Evolutionary conservation across 176 grass and related monocot genomes (phyloP), one percentile per base, ranked within the genome.

Genomic region (Rhynchospora pubera): DNA sequence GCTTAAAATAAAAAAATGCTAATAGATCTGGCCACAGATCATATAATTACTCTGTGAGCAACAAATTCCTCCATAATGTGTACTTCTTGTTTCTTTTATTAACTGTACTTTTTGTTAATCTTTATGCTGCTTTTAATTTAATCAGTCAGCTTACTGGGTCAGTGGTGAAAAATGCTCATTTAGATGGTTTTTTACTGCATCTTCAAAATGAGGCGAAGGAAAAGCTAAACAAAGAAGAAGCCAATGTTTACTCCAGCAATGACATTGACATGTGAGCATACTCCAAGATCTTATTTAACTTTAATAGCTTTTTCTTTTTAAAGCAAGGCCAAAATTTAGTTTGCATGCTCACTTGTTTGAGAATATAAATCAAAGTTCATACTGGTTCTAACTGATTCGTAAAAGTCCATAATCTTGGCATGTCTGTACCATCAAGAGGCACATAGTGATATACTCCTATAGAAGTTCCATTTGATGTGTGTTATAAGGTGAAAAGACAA

Each of bases 181-280:
- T 98, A 86, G 87, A 98, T 91, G 90, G 90, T 85, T 98, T 94
- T 79, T 84, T 91, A 52, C 89, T 87, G 62, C 82, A 94, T 79
- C 89, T 98, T 72, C 92, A 91, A 80, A 98, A 89, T 82, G 92
- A 94, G 82, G 72, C 87, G 51, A 98, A 93, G 75, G 90, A 98
- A 19, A 91, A 65, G 61, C 78, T 93, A 77, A 88, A 80, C 72
- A 87, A 94, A 90, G 92, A 98, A 79, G 92, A 93, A 89, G 32
- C 90, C 7, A 77, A 79, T 74, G 63, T 94, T 85, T 98, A 98
- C 85, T 98, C 95, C 43, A 98, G 87, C 82, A 89, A 93, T 39
- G 84, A 94, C 86, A 83, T 94, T 46, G 92, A 98, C 22, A 89
- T 92, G 95, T 98, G 83, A 94, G 94, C 90, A 76, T 78, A 73